Percentiles rank a stretch among this genome's conserved stretches.
phyloP scores from a whole-genome alignment of 305 asterid genomes.

The Salvia sclarea region DNA sequence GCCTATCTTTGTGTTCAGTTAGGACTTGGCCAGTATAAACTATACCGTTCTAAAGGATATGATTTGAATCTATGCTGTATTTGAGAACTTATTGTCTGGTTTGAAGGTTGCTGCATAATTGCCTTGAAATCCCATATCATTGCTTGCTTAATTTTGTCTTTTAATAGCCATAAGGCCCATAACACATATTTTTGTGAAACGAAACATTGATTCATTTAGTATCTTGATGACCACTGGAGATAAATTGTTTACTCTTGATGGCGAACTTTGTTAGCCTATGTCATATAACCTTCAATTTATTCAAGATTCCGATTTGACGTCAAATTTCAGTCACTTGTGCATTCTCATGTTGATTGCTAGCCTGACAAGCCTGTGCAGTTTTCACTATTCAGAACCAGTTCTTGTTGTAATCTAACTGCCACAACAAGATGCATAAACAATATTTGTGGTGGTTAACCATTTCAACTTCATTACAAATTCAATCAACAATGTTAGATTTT shows the following conservation, averaged over 20 bases:
- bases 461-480: conserved; percentile 11
- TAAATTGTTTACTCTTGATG: neutral
- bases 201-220: neutral
- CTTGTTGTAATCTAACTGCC: neutral
- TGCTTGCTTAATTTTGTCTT: neutral
- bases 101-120: neutral
- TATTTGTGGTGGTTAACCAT: conserved; percentile 2
- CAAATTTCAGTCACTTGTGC: neutral
- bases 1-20: neutral
- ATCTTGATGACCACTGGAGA: conserved; percentile 5
- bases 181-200: conserved; percentile 8
- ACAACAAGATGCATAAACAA: conserved; percentile 9
- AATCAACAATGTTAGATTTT: conserved; percentile 1
- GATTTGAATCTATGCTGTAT: neutral
- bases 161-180: neutral
- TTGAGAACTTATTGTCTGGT: neutral
- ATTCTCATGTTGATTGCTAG: neutral
- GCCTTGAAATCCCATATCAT: neutral
- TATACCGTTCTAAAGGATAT: neutral
- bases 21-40: no score
- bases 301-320: neutral
- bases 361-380: conserved; percentile 4
- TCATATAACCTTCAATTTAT: conserved; percentile 1
- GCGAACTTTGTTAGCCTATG: conserved; percentile 4
- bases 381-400: neutral